Base-by-base conservation (phyloP, 768 basidiomycete genomes). In the Holtermanniella nyarrowii region DNA sequence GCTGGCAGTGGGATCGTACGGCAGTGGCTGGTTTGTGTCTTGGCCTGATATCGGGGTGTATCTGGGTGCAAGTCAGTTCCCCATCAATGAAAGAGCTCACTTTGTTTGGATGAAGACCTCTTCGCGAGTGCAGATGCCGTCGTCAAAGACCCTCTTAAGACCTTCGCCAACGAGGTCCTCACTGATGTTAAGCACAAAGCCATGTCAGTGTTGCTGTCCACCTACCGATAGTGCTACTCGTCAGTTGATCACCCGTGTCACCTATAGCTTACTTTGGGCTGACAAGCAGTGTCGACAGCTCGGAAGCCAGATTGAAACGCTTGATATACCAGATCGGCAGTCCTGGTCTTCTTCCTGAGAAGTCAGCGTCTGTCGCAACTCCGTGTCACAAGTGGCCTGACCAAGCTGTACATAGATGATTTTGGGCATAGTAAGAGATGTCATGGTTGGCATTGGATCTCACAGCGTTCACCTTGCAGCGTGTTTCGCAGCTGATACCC, bases 81-180 rank as follows among this genome's bases (percentile, higher is more conserved):
- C 26, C 14, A 26, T 14, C 27, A 26, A 31, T 50, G 57, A 13
- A 46, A 25, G 39, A 21, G 12, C 53, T 46, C 39, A 86, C 83
- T 90, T 88, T 26, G 87, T 86, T 70, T 89, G 86, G 24, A 89
- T 68, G 66, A 80, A 86, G 2, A 89, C 57, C 47, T 84, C 80
- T 62, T 85, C 78, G 4, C 88, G 79, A 49, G 77, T 78, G 22
- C 62, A 52, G 49, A 85, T 76, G 3, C 76, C 76, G 54, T 85
- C 79, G 40, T 74, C 5, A 73, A 76, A 55, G 22, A 87, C 72
- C 23, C 74, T 74, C 26, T 76, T 68, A 1, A 89, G 74, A 0
- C 85, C 88, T 48, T 80, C 78, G 3, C 88, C 88, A 2, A 89
- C 86, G 1, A 86, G 77, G 50, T 86, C 83, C 65, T 89, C 85